Conservation (phyloP, 306 rosid species). For the Lathyrus sativus region DNA sequence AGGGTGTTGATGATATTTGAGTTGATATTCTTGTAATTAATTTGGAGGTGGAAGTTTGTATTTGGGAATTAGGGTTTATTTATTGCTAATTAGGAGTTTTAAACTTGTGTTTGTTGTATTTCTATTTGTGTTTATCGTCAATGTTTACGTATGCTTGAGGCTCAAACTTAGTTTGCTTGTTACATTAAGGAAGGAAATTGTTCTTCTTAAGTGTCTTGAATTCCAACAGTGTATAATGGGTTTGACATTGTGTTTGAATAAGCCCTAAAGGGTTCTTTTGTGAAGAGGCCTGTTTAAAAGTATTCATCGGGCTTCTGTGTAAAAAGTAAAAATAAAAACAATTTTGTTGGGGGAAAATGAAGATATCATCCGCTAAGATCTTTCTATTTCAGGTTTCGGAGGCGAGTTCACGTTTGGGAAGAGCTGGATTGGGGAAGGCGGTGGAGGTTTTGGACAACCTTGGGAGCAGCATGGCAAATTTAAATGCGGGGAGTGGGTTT, state of each 20-base stretch:
- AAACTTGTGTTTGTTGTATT: not conserved
- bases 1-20: conserved; percentile 2
- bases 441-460: conserved; percentile 82
- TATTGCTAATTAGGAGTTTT: not conserved
- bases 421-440: conserved; percentile 65
- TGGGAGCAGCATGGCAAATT: conserved; percentile 82
- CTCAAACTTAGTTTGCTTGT: not conserved
- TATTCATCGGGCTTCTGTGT: not conserved
- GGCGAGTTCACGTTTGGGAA: conserved; percentile 69
- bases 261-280: not conserved
- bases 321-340: too few species aligned
- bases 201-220: not conserved
- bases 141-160: not conserved
- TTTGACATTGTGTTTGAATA: not conserved
- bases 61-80: conserved; percentile 24
- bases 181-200: not conserved
- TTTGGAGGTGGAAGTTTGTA: conserved; percentile 10
- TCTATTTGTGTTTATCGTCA: not conserved
- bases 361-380: conserved; percentile 2
- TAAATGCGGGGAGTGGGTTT: conserved; percentile 68
- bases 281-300: not conserved
- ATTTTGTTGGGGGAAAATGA: conserved; percentile 25
- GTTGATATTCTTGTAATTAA: not conserved
- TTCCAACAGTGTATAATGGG: not conserved
- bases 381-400: conserved; percentile 64